Evolutionary conservation across 208 protist species (phyloP).

Genomic region (Tritrichomonas musculus): DNA sequence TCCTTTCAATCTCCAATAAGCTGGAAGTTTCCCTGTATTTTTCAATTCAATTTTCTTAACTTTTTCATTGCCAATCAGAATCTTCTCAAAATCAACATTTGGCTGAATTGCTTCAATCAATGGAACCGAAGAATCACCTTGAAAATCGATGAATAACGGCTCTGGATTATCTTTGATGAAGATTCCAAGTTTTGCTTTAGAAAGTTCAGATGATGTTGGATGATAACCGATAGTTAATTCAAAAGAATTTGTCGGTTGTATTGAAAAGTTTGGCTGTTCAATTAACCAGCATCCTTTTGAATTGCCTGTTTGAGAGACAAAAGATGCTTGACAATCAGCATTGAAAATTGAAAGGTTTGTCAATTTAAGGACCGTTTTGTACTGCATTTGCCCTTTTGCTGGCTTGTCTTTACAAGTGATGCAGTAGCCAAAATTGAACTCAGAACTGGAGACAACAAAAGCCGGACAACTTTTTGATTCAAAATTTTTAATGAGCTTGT

Average conservation of each 20-base stretch:
- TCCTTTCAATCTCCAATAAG: background rate
- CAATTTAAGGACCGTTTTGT: no score
- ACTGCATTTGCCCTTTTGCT: no score
- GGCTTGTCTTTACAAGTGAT: background rate
- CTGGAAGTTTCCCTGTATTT: background rate
- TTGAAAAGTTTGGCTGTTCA: no score
- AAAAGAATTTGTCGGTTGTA: background rate
- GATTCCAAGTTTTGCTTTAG: background rate
- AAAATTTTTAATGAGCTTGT: background rate
- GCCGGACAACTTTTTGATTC: background rate
- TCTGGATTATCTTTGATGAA: constrained; percentile 24
- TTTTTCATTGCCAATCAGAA: background rate
- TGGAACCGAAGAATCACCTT: background rate
- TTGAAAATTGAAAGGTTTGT: no score
- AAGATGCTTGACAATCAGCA: no score
- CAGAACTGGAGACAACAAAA: background rate
- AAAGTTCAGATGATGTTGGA: background rate
- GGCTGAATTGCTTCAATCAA: background rate
- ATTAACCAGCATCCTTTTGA: no score
- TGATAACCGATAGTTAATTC: background rate
- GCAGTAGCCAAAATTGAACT: background rate
- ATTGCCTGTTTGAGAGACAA: no score
- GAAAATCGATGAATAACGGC: background rate
- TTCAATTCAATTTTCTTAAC: background rate
- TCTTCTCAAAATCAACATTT: background rate